These are phyloP conservation scores for rapeseed (Brassica napus) DNA, from an alignment of 345 rosid genomes.

Conservation along the genomic window Da-Ae NC_063451.1:46592501-46593000, in stretches of 20 bases:
- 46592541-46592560: neutral
- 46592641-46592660: conserved; percentile 76
- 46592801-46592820: no score
- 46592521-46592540: neutral
- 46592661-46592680: conserved; percentile 72
- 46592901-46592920: conserved; percentile 80
- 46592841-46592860: no score
- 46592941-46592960: conserved; percentile 73
- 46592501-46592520: conserved; percentile 2
- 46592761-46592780: conserved; percentile 74
- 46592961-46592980: conserved; percentile 94
- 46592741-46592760: conserved; percentile 80
- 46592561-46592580: no score
- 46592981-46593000: conserved; percentile 80
- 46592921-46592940: conserved; percentile 79
- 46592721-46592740: conserved; percentile 76
- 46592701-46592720: conserved; percentile 67
- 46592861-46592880: conserved; percentile 40
- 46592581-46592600: conserved; percentile 50
- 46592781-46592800: conserved; percentile 85
- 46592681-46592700: conserved; percentile 77
- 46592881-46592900: conserved; percentile 69
- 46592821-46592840: no score
- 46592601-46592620: conserved; percentile 76
- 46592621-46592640: conserved; percentile 86